phyloP scores from a whole-genome alignment of 768 basidiomycete genomes.

The Mycena galopus region DNA sequence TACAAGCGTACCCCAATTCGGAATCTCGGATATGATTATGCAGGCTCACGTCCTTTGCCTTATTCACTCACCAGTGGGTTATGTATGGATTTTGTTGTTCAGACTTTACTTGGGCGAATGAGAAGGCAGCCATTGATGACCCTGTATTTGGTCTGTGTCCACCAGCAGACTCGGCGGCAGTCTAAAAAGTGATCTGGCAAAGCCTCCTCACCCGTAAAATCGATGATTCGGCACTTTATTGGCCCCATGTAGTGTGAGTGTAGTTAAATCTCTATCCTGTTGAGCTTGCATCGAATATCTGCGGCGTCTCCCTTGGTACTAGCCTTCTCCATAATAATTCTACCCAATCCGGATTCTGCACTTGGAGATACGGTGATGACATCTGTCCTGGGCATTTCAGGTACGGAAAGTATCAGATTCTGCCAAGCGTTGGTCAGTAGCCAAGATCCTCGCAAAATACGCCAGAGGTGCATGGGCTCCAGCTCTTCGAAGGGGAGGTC shows the following conservation, averaged over 20 bases:
- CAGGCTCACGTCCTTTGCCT: too few relatives aligned
- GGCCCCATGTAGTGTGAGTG: background rate
- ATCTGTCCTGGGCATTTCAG: background rate
- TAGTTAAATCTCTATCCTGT: background rate
- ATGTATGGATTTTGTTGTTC: too few relatives aligned
- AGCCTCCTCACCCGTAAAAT: background rate
- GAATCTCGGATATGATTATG: too few relatives aligned
- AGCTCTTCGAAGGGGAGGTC: constrained; percentile 11
- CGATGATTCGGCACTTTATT: background rate
- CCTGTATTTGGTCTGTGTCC: too few relatives aligned
- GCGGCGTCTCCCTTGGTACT: background rate
- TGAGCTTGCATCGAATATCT: constrained; percentile 7
- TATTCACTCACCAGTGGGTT: too few relatives aligned
- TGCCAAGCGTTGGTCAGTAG: background rate
- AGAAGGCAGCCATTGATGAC: too few relatives aligned
- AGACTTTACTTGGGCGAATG: too few relatives aligned
- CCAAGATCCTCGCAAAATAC: constrained; percentile 12
- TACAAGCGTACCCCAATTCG: too few relatives aligned
- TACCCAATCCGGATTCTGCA: background rate
- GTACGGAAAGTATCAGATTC: background rate
- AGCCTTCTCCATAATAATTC: background rate
- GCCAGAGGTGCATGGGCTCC: background rate
- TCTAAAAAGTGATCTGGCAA: constrained; percentile 17
- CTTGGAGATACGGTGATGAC: background rate
- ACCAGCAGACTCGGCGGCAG: too few relatives aligned